Conservation (phyloP, 805 yeast species). For the Candida glaebosa region DNA sequence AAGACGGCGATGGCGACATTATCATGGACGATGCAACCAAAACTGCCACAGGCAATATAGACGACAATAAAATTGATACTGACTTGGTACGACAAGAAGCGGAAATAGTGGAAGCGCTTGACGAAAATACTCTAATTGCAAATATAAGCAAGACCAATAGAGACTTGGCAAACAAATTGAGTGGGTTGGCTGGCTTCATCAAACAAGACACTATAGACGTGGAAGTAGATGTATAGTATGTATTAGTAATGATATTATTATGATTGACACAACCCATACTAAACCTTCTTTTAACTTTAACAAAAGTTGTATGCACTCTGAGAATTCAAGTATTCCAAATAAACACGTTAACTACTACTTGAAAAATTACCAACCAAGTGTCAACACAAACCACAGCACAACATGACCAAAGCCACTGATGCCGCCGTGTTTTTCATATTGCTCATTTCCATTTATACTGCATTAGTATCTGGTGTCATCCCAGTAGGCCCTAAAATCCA, state of each 20-base stretch:
- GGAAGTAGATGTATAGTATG: not conserved
- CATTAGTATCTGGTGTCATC: slow-evolving; percentile 48
- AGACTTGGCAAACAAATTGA: slow-evolving; percentile 28
- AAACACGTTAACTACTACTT: slow-evolving; percentile 6
- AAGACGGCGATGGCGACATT: slow-evolving; percentile 15
- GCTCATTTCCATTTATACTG: slow-evolving; percentile 50
- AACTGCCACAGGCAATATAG: slow-evolving; percentile 19
- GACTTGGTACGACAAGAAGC: slow-evolving; percentile 11
- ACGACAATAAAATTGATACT: too few species aligned
- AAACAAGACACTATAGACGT: slow-evolving; percentile 26
- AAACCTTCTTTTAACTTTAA: too few species aligned
- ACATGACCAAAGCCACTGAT: slow-evolving; percentile 69
- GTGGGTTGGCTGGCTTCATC: slow-evolving; percentile 32
- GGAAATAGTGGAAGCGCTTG: slow-evolving; percentile 9
- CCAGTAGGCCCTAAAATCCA: slow-evolving; percentile 51
- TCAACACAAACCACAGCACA: too few species aligned
- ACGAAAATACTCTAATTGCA: slow-evolving; percentile 28
- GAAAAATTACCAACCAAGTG: too few species aligned
- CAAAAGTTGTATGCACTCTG: too few species aligned
- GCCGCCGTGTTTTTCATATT: slow-evolving; percentile 46
- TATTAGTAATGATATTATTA: too few species aligned
- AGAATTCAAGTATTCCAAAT: too few species aligned
- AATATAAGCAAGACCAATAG: slow-evolving; percentile 36
- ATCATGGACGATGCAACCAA: slow-evolving; percentile 17
- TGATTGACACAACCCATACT: too few species aligned